Evolutionary conservation across 2,329 filamentous ascomycete species (phyloP), one percentile per base, ranked within the genome.

Genomic region (Fusarium sp.): DNA sequence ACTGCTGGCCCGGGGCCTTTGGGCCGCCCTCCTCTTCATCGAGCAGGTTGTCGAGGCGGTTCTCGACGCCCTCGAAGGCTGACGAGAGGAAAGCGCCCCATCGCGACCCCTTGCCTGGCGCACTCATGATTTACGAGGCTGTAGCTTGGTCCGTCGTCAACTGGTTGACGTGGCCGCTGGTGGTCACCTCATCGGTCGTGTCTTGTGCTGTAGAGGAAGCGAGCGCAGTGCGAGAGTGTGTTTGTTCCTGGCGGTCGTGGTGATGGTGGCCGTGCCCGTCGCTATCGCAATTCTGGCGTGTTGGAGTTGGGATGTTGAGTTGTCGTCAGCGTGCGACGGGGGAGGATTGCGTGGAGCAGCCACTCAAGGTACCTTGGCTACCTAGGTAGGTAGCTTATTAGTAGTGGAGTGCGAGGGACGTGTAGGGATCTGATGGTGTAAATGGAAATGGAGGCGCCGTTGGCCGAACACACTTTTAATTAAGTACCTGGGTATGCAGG

Each of bases 21-120:
- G 66, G 61, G 65, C 74, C 73, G 12, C 61, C 67, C 8, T 76
- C 88, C 44, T 91, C 90, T 59, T 93, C 90, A 72, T 98, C 95
- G 65, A 99, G 87, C 62, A 99, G 97, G 52, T 89, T 95, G 80
- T 99, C 96, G 64, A 99, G 88, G 44, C 93, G 91, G 64, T 95
- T 97, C 83, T 99, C 96, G 62, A 99, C 92, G 65, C 95, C 95
- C 58, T 95, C 94, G 65, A 98, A 94, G 69, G 95, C 95, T 81
- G 95, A 94, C 71, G 94, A 93, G 65, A 98, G 87, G 78, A 97
- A 92, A 34, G 90, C 90, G 47, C 91, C 92, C 92, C 92, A 94
- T 89, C 88, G 88, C 53, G 88, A 88, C 66, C 65, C 72, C 75
- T 88, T 88, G 68, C 81, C 81, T 36, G 85, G 81, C 67, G 82